Percentiles rank a stretch among this genome's conserved stretches.
These are phyloP conservation scores for Aspergillus sp. DNA, from an alignment of 2,329 filamentous ascomycete genomes.

Conservation along the genomic window DNA sequence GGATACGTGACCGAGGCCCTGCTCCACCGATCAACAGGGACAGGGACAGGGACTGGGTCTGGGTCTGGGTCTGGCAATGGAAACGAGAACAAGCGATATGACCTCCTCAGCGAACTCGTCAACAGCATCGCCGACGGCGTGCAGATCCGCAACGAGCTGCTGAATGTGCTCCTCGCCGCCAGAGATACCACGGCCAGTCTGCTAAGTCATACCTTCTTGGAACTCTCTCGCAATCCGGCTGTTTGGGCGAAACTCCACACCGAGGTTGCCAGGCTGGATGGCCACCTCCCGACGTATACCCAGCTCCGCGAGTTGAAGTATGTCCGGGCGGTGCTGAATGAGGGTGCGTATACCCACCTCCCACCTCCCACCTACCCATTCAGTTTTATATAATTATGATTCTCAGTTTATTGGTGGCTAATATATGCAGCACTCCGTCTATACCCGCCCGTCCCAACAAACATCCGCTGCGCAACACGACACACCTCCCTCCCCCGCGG, in stretches of 20 bases:
- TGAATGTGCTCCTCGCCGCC: conserved; percentile 54
- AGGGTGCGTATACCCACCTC: background rate
- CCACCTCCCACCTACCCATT: too few relatives aligned
- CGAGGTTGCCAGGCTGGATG: background rate
- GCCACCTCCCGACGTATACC: conserved; percentile 14
- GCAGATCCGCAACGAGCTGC: conserved; percentile 48
- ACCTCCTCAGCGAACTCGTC: conserved; percentile 52
- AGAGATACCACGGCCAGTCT: conserved; percentile 54
- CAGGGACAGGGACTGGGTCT: too few relatives aligned
- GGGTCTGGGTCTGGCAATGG: background rate
- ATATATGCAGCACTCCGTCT: conserved; percentile 43
- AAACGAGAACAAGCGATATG: conserved; percentile 29
- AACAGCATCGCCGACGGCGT: conserved; percentile 47
- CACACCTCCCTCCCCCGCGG: conserved; percentile 50
- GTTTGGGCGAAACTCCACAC: conserved; percentile 11
- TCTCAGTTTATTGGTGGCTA: background rate
- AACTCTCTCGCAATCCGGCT: conserved; percentile 19
- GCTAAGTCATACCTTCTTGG: conserved; percentile 37
- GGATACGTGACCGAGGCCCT: conserved; percentile 22
- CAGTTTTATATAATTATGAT: too few relatives aligned
- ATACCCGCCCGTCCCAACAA: conserved; percentile 48
- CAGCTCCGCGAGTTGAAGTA: conserved; percentile 32
- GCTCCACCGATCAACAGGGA: background rate
- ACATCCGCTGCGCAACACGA: conserved; percentile 38
- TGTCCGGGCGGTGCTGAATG: conserved; percentile 37